Base-by-base conservation (phyloP, 2,329 filamentous ascomycete genomes). In the Cytospora paraplurivora region DNA sequence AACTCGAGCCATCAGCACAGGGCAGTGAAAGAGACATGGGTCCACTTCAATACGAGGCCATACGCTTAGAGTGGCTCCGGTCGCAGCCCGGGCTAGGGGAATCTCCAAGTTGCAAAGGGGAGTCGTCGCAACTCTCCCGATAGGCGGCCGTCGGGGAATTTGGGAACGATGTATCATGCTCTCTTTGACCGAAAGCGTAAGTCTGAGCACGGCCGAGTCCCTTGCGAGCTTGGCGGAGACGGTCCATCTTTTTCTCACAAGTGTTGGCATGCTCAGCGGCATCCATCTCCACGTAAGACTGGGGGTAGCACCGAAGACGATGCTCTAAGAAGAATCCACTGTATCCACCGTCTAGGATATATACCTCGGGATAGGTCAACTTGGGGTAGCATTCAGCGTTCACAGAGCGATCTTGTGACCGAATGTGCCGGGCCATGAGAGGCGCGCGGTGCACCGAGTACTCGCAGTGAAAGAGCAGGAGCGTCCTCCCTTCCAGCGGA, bases 391-490 rank as follows among this genome's bases (percentile, higher is more conserved):
- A 84, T 75, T 95, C 92, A 60, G 88, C 87, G 76, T 99, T 99
- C 72, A 88, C 82, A 44, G 88, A 87, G 65, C 95, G 92, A 76
- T 99, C 95, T 73, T 92, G 88, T 66, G 92, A 89, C 69, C 95
- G 93, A 66, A 99, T 87, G 76, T 93, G 92, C 71, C 95, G 93
- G 56, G 95, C 95, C 90, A 98, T 98, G 67, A 97, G 88, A 54
- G 95, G 95, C 53, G 95, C 95, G 67, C 95, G 91, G 75, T 98
- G 94, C 47, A 92, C 94, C 38, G 95, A 98, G 78, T 98, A 99
- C 78, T 99, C 95, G 85, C 95, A 99, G 79, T 99, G 95, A 71
- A 99, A 92, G 69, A 99, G 88, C 67, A 99, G 78, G 12, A 97
- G 82, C 0, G 93, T 95, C 69, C 87, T 89, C 56, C 88, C 85